Base-by-base conservation (phyloP, 73 alveolate species). In the Breviolum minutum region DNA sequence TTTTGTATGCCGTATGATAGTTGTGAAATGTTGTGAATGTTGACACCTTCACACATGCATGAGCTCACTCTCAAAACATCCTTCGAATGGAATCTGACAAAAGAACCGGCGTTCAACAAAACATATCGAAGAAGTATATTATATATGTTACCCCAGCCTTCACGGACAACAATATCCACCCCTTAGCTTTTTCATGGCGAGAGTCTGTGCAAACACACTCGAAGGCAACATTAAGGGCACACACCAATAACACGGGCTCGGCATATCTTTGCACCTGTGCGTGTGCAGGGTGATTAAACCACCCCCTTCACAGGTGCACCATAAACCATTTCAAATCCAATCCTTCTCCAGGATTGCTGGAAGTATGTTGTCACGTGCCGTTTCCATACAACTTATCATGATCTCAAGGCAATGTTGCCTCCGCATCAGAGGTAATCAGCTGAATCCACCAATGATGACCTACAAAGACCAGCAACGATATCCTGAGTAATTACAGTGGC, bases 161-260 rank as follows among this genome's bases (percentile, higher is more conserved):
- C 6, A 17, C 3, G 77, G 77, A 68, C 17, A 22, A 9, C 86
- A 77, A 77, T 30, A 27, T 27, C 90, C 68, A 20, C 8, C 77
- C 27, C 8, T 27, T 40, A 4, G 6, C 63, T 32, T 26, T 22
- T 22, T 54, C 27, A 76, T 6, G 74, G 69, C 66, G 6, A 29
- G 97, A 24, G 40, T 30, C 97, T 7, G 97, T 91, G 77, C 97
- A 91, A 24, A 91, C 80, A 63, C 97, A 77, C 17, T 91, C 97
- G 32, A 91, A 79, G 89, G 97, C 97, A 10, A 91, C 97, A 88
- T 91, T 71, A 22, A 91, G 48, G 62, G 97, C 87, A 30, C 97
- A 91, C 63, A 91, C 85, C 87, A 79, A 60, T 64, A 91, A 54
- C 76, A 73, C 71, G 7, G 97, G 97, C 68, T 73, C 97, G 3